Evolutionary conservation across 2,329 filamentous ascomycete genomes (phyloP), one percentile per base, ranked within the genome.

Genomic region (Fusarium pilosicola): DNA sequence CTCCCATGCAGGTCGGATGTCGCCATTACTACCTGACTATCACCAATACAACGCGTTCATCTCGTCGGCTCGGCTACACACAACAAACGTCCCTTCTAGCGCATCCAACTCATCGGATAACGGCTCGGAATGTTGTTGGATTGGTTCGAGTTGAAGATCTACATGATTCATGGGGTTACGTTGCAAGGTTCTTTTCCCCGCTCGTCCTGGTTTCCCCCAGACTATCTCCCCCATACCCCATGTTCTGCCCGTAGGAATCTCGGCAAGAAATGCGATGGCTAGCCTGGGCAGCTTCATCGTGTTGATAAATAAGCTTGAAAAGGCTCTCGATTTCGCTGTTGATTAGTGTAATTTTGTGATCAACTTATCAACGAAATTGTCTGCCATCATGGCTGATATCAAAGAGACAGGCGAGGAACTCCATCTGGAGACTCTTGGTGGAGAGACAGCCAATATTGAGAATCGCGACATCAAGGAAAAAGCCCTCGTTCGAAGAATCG

Each of bases 161-260:
- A 39, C 32, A 38, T 17, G 24, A 30, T 42, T 54, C 22, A 60
- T 28, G 20, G 24, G n/a, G 46, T 52, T 45, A 30, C 32, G 17
- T 20, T 68, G 54, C 46, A 54, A 28, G 54, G 61, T 45, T 54
- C 2, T 41, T n/a, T 61, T 67, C 65, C 62, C 65, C 62, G 46
- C 65, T 42, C n/a, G 24, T 30, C 13, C n/a, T 39, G 13, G 12
- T 66, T 67, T 54, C 62, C 65, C 65, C 65, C 62, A 26, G 54
- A 44, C 20, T 28, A n/a, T 9, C 36, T 42, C 34, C 62, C 52
- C 54, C 54, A 7, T 22, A 48, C 32, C 49, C 54, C 62, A 61
- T 54, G 38, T 58, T 48, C 42, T 20, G 4, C 8, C 14, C 11
- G 1, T 3, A 8, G 2, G 17, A n/a, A 6, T 28, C 11, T 51